phyloP scores from a whole-genome alignment of 495 filamentous ascomycete species.

The Tuber aestivum region DNA sequence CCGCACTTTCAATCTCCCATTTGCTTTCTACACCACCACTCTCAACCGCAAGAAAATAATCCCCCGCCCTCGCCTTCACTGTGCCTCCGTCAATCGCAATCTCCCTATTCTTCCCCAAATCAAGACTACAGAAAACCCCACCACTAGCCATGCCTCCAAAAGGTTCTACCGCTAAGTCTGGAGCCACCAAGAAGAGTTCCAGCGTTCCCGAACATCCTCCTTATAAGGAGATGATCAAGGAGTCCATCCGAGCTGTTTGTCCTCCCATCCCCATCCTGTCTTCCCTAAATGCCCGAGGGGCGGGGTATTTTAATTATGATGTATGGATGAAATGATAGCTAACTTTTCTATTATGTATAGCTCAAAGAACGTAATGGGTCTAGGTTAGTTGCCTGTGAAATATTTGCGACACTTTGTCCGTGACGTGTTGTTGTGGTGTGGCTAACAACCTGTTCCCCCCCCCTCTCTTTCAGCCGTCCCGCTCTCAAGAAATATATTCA shows the following conservation, averaged over 20 bases:
- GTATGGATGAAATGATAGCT: conserved; percentile 21
- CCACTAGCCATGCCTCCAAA: conserved; percentile 46
- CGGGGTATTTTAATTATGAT: conserved; percentile 1
- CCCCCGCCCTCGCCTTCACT: conserved; percentile 29
- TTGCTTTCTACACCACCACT: conserved; percentile 17
- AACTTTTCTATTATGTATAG: conserved; percentile 46
- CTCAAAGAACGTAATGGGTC: conserved; percentile 62
- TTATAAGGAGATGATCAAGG: conserved; percentile 63
- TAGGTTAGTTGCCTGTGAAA: conserved; percentile 49
- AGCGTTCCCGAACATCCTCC: conserved; percentile 51
- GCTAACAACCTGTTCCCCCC: conserved; percentile 12
- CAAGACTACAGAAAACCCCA: conserved; percentile 12
- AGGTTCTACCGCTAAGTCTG: conserved; percentile 46
- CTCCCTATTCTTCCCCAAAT: conserved; percentile 27
- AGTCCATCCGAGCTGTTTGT: conserved; percentile 63
- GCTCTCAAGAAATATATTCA: conserved; percentile 97
- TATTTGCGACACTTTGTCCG: not conserved
- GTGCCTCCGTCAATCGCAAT: conserved; percentile 6
- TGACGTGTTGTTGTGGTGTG: conserved; percentile 27
- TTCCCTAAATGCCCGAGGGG: conserved; percentile 27
- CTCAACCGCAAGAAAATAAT: conserved; percentile 11
- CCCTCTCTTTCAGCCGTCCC: conserved; percentile 61
- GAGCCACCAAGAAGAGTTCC: conserved; percentile 51
- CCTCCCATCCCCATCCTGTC: conserved; percentile 39
- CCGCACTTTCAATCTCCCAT: conserved; percentile 42